A percentile compares a stretch with the other conserved stretches of the same genome.
Evolutionary conservation across 2,329 filamentous ascomycete species (phyloP).

Genomic region (Nemania diffusa): DNA sequence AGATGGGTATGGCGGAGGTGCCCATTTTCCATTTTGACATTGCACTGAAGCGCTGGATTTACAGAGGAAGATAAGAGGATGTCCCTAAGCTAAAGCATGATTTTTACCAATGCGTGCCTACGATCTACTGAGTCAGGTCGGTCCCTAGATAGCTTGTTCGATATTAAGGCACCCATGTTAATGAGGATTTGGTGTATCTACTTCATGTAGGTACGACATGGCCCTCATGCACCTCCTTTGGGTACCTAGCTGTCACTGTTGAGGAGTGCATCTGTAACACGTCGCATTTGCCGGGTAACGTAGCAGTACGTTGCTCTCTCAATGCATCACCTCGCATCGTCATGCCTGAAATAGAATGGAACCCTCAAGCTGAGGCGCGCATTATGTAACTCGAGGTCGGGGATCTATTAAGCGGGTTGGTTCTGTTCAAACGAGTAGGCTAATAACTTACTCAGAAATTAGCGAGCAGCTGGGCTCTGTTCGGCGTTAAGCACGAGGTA

Average conservation of each 20-base stretch:
- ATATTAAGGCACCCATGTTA: no score
- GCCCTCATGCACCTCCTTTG: not conserved
- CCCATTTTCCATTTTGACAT: no score
- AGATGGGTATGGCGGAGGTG: no score
- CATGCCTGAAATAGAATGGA: slow-evolving; percentile 42
- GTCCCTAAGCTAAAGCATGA: no score
- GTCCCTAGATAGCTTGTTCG: no score
- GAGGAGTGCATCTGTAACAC: not conserved
- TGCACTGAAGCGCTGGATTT: no score
- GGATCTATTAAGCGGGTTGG: slow-evolving; percentile 14
- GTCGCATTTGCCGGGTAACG: not conserved
- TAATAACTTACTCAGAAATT: slow-evolving; percentile 31
- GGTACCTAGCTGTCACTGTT: not conserved
- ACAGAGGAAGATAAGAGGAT: no score
- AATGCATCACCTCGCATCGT: slow-evolving; percentile 39
- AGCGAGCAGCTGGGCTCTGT: slow-evolving; percentile 10
- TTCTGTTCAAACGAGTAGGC: slow-evolving; percentile 15
- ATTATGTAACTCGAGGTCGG: slow-evolving; percentile 6
- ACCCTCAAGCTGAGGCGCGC: slow-evolving; percentile 27
- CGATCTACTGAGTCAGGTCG: no score
- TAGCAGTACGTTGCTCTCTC: not conserved
- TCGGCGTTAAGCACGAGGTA: not conserved
- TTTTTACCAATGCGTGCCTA: no score
- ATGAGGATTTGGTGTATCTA: no score
- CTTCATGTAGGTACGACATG: no score